Base-by-base conservation (phyloP, 2,329 filamentous ascomycete species). In the Phialophora verrucosa region DNA sequence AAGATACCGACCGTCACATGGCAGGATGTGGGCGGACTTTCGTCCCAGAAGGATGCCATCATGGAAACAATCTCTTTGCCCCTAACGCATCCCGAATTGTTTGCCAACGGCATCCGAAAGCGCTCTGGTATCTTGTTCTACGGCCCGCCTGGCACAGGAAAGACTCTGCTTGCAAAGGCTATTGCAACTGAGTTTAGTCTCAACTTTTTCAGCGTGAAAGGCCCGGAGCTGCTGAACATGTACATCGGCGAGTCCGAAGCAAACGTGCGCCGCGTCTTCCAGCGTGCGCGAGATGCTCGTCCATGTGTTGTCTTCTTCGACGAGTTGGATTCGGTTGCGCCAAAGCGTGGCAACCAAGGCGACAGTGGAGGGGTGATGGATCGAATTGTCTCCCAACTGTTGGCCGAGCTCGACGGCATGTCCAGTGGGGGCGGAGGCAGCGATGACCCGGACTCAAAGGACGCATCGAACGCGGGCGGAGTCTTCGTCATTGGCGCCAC, bases 281-380 rank as follows among this genome's bases (percentile, higher is more conserved):
- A 96, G 78, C 86, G 91, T 44, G 93, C 93, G 5, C 84, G 93
- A 51, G 93, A 96, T 77, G 92, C 93, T 1, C 82, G 92, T 32
- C 93, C 93, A 6, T 96, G 92, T 72, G 91, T 94, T 57, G 92
- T 97, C 59, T 97, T 97, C 83, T 96, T 97, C 74, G 93, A 97
- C 74, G 93, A 97, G 77, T 78, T 97, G 72, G 93, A 97, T 78
- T 95, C 91, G 0, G 94, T 98, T 1, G 94, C 95, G 4, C 95
- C 95, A 0, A 98, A 98, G 82, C 87, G 95, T 79, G 95, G 95
- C 44, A 98, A 98, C 74, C 94, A 98, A 78, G 95, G 95, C 57
- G 95, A 98, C 75, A 97, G 92, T 70, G 94, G 95, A 64, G 95
- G 95, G 75, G 95, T 98, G 63, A 98, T 98, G 94, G 95, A 98